Evolutionary conservation across 2,329 filamentous ascomycete genomes (phyloP), one percentile per base, ranked within the genome.

Genomic region (Exophiala lecanii-corni): DNA sequence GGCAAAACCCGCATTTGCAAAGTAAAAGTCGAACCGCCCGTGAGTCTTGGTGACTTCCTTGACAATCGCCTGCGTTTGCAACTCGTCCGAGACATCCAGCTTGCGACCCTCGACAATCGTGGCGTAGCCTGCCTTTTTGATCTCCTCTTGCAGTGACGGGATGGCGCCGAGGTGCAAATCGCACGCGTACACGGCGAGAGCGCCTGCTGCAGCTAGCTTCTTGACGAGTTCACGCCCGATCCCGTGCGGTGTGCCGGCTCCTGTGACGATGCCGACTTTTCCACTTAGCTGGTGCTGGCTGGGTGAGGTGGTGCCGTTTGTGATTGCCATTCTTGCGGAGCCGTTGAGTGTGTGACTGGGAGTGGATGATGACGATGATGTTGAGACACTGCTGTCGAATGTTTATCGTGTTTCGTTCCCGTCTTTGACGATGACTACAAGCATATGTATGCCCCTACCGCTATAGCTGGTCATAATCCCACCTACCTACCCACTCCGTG

Each of bases 221-320:
- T 57, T 34, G 0, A 57, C 55, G 6, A 55, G 35, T 3, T 57
- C 58, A 12, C 58, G 36, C 1, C 57, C 57, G 20, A 60, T 60
- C 2, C 58, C 56, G 16, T 51, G 45, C 1, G 57, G 50, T 1
- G 58, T 59, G 1, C 58, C 58, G 1, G 57, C 58, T n/a, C 58
- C 58, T 0, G 58, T 59, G 15, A 58, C 51, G 15, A 59, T 13
- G 12, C 54, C 54, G 15, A 60, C 57, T 28, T 57, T 17, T 4
- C 41, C 36, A 23, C 39, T 26, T 5, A 47, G 21, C 21, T 39
- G n/a, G 16, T 25, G 9, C 13, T 9, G 12, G 17, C 6, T 12
- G 16, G 9, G 15, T 12, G 20, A 37, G 19, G 9, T 20, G 20
- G 33, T 9, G 4, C 26, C 35, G 26, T 37, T 37, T 21, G 20